Percentiles rank a stretch among this genome's conserved stretches.
These are phyloP conservation scores for Pichia sp. DNA, from an alignment of 1,139 yeast genomes.

Conservation along the genomic window DNA sequence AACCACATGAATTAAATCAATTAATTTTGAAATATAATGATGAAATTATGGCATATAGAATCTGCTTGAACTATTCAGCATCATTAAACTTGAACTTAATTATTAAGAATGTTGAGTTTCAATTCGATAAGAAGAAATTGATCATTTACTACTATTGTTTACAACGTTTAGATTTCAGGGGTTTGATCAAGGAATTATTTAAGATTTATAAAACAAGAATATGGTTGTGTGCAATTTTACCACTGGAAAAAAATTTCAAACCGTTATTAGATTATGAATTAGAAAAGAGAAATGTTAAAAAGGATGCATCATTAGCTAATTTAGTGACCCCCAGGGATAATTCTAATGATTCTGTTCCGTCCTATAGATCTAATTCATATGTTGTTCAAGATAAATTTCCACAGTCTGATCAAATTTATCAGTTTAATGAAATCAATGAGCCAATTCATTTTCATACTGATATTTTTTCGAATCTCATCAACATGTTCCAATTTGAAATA, in stretches of 20 bases:
- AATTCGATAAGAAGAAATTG: slow-evolving; percentile 87
- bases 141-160: slow-evolving; percentile 84
- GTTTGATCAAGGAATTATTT: slow-evolving; percentile 83
- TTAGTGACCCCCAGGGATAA: not conserved
- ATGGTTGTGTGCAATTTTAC: slow-evolving; percentile 88
- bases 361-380: slow-evolving; percentile 24
- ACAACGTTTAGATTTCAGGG: slow-evolving; percentile 86
- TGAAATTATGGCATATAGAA: slow-evolving; percentile 66
- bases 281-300: slow-evolving; percentile 20
- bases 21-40: slow-evolving; percentile 58
- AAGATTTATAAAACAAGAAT: slow-evolving; percentile 92
- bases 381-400: slow-evolving; percentile 27
- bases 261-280: slow-evolving; percentile 28
- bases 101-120: slow-evolving; percentile 72
- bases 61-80: slow-evolving; percentile 49
- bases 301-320: slow-evolving; percentile 1
- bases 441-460: slow-evolving; percentile 31
- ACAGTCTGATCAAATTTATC: slow-evolving; percentile 23
- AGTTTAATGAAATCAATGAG: slow-evolving; percentile 21
- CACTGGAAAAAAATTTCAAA: slow-evolving; percentile 28
- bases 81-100: slow-evolving; percentile 28
- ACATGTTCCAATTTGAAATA: slow-evolving; percentile 29
- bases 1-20: slow-evolving; percentile 55
- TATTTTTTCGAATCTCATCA: slow-evolving; percentile 28
- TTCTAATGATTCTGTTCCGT: not conserved